These are phyloP conservation scores for Euphorbia pulcherrima DNA, from an alignment of 345 rosid genomes.

Conservation along the genomic window DNA sequence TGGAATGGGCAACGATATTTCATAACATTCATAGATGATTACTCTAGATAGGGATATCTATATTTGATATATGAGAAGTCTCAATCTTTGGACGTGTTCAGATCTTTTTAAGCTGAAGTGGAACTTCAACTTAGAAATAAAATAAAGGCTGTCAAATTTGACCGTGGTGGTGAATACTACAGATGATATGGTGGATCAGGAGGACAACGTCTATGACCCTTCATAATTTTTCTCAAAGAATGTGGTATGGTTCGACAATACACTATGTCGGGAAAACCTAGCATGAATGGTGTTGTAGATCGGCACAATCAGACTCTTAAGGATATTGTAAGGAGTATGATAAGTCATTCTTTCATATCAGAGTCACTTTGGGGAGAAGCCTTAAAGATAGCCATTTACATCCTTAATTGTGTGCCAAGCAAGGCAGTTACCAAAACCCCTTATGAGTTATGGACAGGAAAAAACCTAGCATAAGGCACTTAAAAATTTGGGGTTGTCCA, in stretches of 20 bases:
- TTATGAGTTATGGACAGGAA: not conserved
- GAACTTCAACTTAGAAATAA: conserved; percentile 8
- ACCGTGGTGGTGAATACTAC: conserved; percentile 14
- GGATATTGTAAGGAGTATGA: no score
- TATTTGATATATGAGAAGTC: conserved; percentile 7
- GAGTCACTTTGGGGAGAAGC: no score
- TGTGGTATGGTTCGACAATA: not conserved
- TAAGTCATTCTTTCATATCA: not conserved
- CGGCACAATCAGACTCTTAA: not conserved
- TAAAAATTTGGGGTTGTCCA: not conserved
- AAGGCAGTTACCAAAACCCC: no score
- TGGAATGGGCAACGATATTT: conserved; percentile 17
- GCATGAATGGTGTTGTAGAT: not conserved
- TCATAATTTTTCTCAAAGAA: conserved; percentile 4
- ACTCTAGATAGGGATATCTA: conserved; percentile 6
- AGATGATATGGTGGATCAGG: not conserved
- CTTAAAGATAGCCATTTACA: no score
- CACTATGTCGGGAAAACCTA: not conserved
- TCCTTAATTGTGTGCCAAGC: no score
- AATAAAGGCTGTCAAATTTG: not conserved
- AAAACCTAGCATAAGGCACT: not conserved
- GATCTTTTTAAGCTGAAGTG: conserved; percentile 1
- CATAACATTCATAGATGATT: conserved; percentile 5
- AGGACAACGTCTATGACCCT: not conserved
- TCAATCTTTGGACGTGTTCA: not conserved